Evolutionary conservation across 2,329 filamentous ascomycete species (phyloP), one percentile per base, ranked within the genome.

Genomic region (Coleophoma eucalyptorum): DNA sequence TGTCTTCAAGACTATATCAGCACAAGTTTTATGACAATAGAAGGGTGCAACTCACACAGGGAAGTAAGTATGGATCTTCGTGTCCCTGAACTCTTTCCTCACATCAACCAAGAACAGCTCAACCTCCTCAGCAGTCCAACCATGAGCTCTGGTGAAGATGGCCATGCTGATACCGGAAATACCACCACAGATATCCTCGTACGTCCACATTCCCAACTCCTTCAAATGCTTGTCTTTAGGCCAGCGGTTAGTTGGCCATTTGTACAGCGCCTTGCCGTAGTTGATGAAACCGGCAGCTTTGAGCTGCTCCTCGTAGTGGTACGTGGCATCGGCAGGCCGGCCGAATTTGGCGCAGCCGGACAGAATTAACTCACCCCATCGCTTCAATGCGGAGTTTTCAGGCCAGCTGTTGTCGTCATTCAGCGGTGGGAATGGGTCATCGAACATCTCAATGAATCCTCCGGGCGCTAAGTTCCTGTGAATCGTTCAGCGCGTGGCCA

Each of bases 191-290:
- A 57, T 48, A 43, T 56, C 58, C 35, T 59, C 57, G 8, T 50
- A 35, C 10, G 35, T 50, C 57, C 12, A 45, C 35, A 18, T 44
- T 54, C 57, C 54, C 44, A 58, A 41, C 41, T 55, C 46, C 40
- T 55, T 59, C 37, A 50, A 43, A 32, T 71, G 70, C 5, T 68
- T 65, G 51, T 80, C 72, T 47, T 72, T 73, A 0, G 77, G 72
- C 79, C 79, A 82, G 13, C 66, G 60, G 54, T 75, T 77, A 26
- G 69, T 68, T 1, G 78, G 78, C 66, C 77, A 74, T 58, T 73
- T 75, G 59, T 69, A 75, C 4, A 73, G 59, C 2, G 69, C 61
- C 60, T 80, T 73, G 0, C 65, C 46, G n/a, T 62, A 37, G 51
- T 60, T 48, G 15, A 50, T 38, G 46, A 61, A 63, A 1, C 61